phyloP scores from a whole-genome alignment of 495 filamentous ascomycete genomes.

The Stereocaulon alpinum region DNA sequence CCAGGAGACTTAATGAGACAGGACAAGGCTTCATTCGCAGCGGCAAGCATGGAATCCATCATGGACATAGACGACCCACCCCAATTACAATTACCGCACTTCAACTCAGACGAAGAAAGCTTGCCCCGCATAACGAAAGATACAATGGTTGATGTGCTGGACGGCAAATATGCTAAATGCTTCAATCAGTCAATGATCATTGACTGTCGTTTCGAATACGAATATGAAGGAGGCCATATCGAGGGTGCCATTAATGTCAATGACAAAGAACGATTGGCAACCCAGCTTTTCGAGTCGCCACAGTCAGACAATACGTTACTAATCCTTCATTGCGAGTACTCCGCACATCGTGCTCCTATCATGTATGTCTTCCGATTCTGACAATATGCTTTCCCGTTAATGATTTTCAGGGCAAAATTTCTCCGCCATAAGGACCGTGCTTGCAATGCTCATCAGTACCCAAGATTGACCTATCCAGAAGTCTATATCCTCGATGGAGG shows the following conservation, averaged over 20 bases:
- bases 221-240: conserved; percentile 95
- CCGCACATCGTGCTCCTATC: conserved; percentile 90
- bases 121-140: conserved; percentile 76
- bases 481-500: conserved; percentile 95
- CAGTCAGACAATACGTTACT: conserved; percentile 60
- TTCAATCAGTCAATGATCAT: conserved; percentile 76
- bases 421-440: conserved; percentile 80
- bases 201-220: conserved; percentile 97
- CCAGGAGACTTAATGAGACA: conserved; percentile 76
- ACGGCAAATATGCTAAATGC: conserved; percentile 64
- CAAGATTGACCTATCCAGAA: conserved; percentile 82
- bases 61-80: conserved; percentile 67
- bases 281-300: conserved; percentile 56
- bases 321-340: conserved; percentile 97
- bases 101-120: conserved; percentile 66
- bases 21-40: conserved; percentile 45
- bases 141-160: conserved; percentile 74
- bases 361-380: conserved; percentile 42
- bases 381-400: conserved; percentile 13
- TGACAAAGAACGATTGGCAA: conserved; percentile 77
- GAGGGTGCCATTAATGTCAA: conserved; percentile 88
- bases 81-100: conserved; percentile 69
- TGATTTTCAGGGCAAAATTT: conserved; percentile 50
- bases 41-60: conserved; percentile 53
- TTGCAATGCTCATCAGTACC: conserved; percentile 72